Evolutionary conservation across 192 early-diverging fungal species (phyloP), one percentile per base, ranked within the genome.

Genomic region (Polychytrium aggregatum): DNA sequence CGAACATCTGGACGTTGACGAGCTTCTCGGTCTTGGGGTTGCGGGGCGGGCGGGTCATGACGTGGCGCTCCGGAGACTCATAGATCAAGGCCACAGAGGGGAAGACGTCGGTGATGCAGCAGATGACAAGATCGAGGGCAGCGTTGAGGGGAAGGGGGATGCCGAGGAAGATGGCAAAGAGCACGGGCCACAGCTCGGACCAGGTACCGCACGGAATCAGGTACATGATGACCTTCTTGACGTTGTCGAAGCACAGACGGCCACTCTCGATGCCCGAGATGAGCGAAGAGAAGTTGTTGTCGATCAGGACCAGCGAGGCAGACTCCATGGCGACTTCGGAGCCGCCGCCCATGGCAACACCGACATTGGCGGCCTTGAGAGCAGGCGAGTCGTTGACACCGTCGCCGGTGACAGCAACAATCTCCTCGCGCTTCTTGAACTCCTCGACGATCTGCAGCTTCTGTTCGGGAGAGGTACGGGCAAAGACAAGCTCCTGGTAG

Each of bases 331-430:
- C 72, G 8, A 65, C 70, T 52, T 89, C 87, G 0, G 82, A 81
- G 33, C 89, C 88, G 46, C 68, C 61, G 11, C 82, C 90, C 72
- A 96, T 85, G 40, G 92, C 86, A 30, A 96, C 71, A 36, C 88
- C 88, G 27, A 96, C 74, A 53, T 90, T 74, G 10, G 92, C 88
- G n/a, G 81, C 79, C 46, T 84, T 88, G 41, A 96, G 72, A n/a
- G 92, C 87, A 18, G 89, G 87, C 38, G 87, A 75, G 50, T 95
- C 92, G 56, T 92, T 92, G 11, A 87, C 85, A 44, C 88, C 92
- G 58, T 95, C 91, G 47, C 91, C 91, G 22, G 87, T 90, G n/a
- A 91, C 86, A 1, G 80, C 89, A 8, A 95, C 87, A 21, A 80
- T 68, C 43, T 84, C 68, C 49, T 71, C 65, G 53, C 85, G 80